Conservation (phyloP, 2,329 filamentous ascomycete genomes). For the Neofusicoccum cordaticola region DNA sequence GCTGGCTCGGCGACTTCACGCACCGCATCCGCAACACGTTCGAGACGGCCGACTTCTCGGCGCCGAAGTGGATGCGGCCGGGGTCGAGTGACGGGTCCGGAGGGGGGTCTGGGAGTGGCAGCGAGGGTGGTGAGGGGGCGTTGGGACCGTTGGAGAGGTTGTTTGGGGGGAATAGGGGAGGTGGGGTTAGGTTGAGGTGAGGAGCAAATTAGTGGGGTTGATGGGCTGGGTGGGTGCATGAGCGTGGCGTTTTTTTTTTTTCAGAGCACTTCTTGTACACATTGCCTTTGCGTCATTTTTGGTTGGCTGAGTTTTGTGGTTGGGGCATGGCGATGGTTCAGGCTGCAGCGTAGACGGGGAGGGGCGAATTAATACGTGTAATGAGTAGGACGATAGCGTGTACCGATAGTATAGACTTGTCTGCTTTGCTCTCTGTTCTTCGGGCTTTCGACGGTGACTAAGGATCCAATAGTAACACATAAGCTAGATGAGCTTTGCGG, state of each 20-base stretch:
- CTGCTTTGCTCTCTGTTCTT: too few relatives aligned
- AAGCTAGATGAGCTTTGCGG: too few relatives aligned
- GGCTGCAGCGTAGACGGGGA: too few relatives aligned
- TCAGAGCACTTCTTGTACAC: background rate
- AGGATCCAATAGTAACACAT: too few relatives aligned
- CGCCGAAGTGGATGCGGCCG: constrained; percentile 73
- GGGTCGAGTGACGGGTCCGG: constrained; percentile 18
- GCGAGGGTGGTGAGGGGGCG: constrained; percentile 17
- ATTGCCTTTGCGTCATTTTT: background rate
- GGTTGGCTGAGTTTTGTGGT: background rate
- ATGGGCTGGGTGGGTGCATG: background rate
- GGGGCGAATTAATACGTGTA: too few relatives aligned
- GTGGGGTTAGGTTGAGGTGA: constrained; percentile 30
- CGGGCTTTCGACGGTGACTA: too few relatives aligned
- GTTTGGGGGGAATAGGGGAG: constrained; percentile 36
- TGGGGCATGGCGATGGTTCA: too few relatives aligned
- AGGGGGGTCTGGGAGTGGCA: background rate
- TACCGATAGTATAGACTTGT: too few relatives aligned
- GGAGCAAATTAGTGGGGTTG: background rate
- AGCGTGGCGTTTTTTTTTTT: background rate
- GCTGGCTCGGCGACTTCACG: constrained; percentile 78
- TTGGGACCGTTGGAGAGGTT: constrained; percentile 26
- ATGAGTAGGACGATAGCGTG: too few relatives aligned
- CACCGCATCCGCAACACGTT: constrained; percentile 90
- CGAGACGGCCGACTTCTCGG: constrained; percentile 64